phyloP scores from a whole-genome alignment of 257 asterid genomes.

The Lantana camara region DNA sequence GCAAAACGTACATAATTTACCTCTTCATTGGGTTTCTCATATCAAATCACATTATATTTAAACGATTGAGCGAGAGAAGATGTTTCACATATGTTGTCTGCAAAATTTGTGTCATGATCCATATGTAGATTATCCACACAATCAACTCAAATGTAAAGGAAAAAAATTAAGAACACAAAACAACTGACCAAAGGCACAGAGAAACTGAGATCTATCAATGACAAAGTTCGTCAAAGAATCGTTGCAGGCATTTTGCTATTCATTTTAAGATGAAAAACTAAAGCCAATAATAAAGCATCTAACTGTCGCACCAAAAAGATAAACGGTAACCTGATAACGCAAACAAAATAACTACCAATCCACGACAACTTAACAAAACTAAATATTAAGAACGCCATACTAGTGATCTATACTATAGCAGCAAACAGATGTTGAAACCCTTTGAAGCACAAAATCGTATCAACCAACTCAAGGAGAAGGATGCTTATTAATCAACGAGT shows the following conservation, averaged over 20 bases:
- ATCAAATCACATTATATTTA: conserved; percentile 13
- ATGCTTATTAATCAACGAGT: too few relatives aligned
- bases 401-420: neutral
- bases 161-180: neutral
- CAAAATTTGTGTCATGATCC: neutral
- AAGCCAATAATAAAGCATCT: neutral
- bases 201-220: neutral
- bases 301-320: neutral
- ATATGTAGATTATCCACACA: neutral
- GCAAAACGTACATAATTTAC: conserved; percentile 26
- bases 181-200: neutral
- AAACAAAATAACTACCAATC: neutral
- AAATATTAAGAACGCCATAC: neutral
- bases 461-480: neutral
- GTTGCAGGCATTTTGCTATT: neutral
- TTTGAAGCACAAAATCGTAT: neutral
- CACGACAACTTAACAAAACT: neutral
- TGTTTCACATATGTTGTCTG: neutral
- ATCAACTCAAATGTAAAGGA: neutral
- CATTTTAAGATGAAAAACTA: neutral
- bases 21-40: conserved; percentile 19
- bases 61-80: neutral
- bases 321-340: neutral
- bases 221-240: neutral
- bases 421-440: neutral